These are phyloP conservation scores for Nephelium lappaceum DNA, from an alignment of 345 rosid genomes.

Conservation along the genomic window DNA sequence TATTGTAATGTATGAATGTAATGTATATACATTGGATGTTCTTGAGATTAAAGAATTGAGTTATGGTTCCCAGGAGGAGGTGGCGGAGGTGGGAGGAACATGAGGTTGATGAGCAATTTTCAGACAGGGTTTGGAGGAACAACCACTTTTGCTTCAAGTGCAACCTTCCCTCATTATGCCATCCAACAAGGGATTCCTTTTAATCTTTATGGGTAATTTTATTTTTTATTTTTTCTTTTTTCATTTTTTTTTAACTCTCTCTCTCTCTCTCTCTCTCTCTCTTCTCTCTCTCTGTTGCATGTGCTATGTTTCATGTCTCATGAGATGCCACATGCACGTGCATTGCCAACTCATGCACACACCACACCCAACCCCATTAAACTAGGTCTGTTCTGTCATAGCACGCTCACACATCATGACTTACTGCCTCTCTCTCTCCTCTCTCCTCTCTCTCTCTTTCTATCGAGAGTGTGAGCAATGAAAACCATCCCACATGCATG, in stretches of 20 bases:
- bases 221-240: neutral
- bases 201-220: conserved; percentile 66
- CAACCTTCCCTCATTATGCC: conserved; percentile 90
- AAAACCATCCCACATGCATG: neutral
- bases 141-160: conserved; percentile 67
- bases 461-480: neutral
- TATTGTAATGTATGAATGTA: neutral
- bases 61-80: conserved; percentile 17
- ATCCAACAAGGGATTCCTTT: conserved; percentile 79
- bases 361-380: conserved; percentile 18
- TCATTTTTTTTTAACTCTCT: neutral
- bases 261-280: conserved; percentile 24
- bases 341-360: conserved; percentile 53
- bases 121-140: conserved; percentile 76
- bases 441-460: neutral
- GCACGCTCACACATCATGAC: conserved; percentile 22
- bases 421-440: neutral
- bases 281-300: conserved; percentile 21
- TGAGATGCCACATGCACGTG: conserved; percentile 41
- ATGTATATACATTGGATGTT: neutral
- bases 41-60: neutral
- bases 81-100: conserved; percentile 48
- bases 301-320: neutral
- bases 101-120: conserved; percentile 70
- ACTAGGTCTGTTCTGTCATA: conserved; percentile 25